These are phyloP conservation scores for Naganishia vishniacii DNA, from an alignment of 768 basidiomycete genomes.

Conservation along the genomic window DNA sequence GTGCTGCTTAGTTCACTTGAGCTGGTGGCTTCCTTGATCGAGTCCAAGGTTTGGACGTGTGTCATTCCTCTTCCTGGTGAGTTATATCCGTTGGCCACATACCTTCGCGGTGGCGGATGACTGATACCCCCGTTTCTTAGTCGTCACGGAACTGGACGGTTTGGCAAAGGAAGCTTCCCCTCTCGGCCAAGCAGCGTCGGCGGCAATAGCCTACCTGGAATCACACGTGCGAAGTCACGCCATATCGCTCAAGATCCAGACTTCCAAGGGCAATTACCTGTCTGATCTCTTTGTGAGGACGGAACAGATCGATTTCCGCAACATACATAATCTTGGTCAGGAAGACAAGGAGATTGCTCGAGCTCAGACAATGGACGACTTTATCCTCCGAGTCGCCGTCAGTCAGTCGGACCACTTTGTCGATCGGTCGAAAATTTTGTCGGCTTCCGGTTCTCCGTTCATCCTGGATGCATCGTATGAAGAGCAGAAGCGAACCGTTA, in stretches of 20 bases:
- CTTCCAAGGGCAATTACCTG: slow-evolving; percentile 89
- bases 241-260: slow-evolving; percentile 83
- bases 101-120: neutral
- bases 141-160: slow-evolving; percentile 96
- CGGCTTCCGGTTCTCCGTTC: slow-evolving; percentile 41
- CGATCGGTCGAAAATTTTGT: slow-evolving; percentile 71
- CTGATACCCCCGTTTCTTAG: slow-evolving; percentile 41
- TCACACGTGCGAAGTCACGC: slow-evolving; percentile 68
- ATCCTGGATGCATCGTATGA: slow-evolving; percentile 35
- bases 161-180: slow-evolving; percentile 59
- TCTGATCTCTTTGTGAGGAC: slow-evolving; percentile 71
- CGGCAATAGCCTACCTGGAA: slow-evolving; percentile 69
- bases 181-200: slow-evolving; percentile 68
- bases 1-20: slow-evolving; percentile 78
- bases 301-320: slow-evolving; percentile 69
- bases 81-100: no score
- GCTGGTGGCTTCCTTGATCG: slow-evolving; percentile 67
- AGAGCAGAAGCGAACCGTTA: slow-evolving; percentile 49
- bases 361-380: slow-evolving; percentile 86
- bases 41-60: slow-evolving; percentile 76
- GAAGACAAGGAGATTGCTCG: slow-evolving; percentile 46
- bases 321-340: neutral
- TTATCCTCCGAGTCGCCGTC: slow-evolving; percentile 82
- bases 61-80: slow-evolving; percentile 72
- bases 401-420: slow-evolving; percentile 93